A percentile compares a stretch with the other conserved stretches of the same genome.
phyloP scores from a whole-genome alignment of 768 basidiomycete species.

The Phaeotremella skinneri region DNA sequence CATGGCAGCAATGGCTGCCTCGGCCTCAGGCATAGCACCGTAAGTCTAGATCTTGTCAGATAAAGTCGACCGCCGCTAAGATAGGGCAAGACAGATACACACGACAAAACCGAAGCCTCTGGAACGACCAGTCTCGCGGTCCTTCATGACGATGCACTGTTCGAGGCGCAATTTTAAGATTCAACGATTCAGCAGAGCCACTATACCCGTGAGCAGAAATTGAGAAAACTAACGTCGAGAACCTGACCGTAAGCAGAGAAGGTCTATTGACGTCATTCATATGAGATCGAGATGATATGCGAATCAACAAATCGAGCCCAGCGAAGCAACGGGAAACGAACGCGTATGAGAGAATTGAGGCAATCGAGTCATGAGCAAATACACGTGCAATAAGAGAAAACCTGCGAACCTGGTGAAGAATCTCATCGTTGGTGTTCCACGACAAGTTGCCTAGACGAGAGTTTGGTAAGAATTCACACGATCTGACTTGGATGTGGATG shows the following conservation, averaged over 20 bases:
- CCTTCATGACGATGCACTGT: conserved; percentile 96
- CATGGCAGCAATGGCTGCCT: conserved; percentile 68
- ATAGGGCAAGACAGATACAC: conserved; percentile 24
- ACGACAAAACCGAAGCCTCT: conserved; percentile 96
- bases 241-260: conserved; percentile 79
- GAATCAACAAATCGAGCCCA: not conserved
- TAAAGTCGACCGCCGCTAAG: conserved; percentile 4
- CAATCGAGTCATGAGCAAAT: not conserved
- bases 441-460: conserved; percentile 50
- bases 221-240: conserved; percentile 76
- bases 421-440: conserved; percentile 78
- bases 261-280: conserved; percentile 58
- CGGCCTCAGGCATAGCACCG: conserved; percentile 61
- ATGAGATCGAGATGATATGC: not conserved
- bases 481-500: not conserved
- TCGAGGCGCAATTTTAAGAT: conserved; percentile 10
- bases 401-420: conserved; percentile 72
- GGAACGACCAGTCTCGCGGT: conserved; percentile 94
- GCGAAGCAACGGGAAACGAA: conserved; percentile 10
- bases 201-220: conserved; percentile 33
- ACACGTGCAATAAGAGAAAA: not conserved
- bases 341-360: not conserved
- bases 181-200: conserved; percentile 7
- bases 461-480: conserved; percentile 6
- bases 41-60: conserved; percentile 42